Conservation (phyloP, 345 rosid species). For the Nephelium lappaceum region DNA sequence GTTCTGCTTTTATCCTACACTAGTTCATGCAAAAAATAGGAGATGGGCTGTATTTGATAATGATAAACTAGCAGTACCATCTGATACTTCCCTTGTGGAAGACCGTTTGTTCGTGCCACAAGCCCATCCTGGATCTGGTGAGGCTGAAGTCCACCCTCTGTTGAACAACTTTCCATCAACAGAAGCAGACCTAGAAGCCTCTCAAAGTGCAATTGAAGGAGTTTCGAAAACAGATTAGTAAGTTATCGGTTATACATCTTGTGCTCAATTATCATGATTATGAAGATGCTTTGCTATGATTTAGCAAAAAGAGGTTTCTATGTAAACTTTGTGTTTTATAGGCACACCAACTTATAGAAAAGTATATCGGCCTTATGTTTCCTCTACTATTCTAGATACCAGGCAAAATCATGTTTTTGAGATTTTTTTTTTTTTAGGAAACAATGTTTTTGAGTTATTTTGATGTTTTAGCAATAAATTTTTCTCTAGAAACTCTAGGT, state of each 20-base stretch:
- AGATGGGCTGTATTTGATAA: slow-evolving; percentile 50
- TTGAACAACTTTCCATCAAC: slow-evolving; percentile 19
- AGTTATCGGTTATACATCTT: slow-evolving; percentile 2
- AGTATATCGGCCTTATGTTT: background rate
- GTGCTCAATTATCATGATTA: background rate
- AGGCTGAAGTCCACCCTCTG: slow-evolving; percentile 55
- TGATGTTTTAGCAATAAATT: background rate
- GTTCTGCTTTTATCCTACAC: slow-evolving; percentile 54
- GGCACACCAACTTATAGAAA: background rate
- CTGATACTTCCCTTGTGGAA: background rate
- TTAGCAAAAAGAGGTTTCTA: background rate
- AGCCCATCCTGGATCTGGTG: slow-evolving; percentile 47
- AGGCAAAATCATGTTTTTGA: background rate
- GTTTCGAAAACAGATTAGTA: slow-evolving; percentile 36
- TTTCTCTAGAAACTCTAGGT: background rate
- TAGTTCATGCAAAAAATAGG: slow-evolving; percentile 52
- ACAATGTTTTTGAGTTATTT: background rate
- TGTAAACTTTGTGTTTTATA: background rate
- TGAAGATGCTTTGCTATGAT: background rate
- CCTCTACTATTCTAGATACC: background rate
- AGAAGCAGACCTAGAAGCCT: slow-evolving; percentile 17
- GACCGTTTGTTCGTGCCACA: slow-evolving; percentile 25
- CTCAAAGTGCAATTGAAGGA: slow-evolving; percentile 26
- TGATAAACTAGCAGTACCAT: slow-evolving; percentile 29
- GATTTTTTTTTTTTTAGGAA: too few relatives aligned